Evolutionary conservation across 2,329 filamentous ascomycete species (phyloP).

Genomic region (Fusarium abutilonis): DNA sequence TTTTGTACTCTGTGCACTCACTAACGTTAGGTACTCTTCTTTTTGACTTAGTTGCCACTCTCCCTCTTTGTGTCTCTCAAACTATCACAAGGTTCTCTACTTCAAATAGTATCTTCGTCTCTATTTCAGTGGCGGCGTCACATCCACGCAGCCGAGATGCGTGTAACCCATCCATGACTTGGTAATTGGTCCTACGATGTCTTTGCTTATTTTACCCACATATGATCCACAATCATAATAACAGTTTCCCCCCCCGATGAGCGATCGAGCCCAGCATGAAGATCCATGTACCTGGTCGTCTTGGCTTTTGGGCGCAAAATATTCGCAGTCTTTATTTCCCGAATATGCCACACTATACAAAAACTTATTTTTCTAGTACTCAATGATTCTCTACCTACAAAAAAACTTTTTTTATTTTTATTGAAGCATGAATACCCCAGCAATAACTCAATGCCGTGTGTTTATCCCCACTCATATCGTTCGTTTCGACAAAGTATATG

Average conservation of each 20-base stretch:
- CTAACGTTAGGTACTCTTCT: background rate
- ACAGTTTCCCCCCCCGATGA: background rate
- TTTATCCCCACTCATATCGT: background rate
- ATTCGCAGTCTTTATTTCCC: too few species aligned
- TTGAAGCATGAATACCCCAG: slow-evolving; percentile 18
- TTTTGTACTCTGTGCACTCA: too few species aligned
- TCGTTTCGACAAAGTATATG: slow-evolving; percentile 25
- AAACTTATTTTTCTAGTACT: too few species aligned
- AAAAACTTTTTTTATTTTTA: too few species aligned
- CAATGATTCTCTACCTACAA: too few species aligned
- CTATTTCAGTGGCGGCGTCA: slow-evolving; percentile 4
- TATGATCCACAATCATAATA: slow-evolving; percentile 13
- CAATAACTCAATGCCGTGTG: slow-evolving; percentile 39
- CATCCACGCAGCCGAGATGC: background rate
- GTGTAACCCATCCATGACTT: slow-evolving; percentile 1
- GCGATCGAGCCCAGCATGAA: too few species aligned
- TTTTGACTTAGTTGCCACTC: background rate
- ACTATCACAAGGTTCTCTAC: background rate
- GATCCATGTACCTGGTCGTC: background rate
- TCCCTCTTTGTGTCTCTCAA: too few species aligned
- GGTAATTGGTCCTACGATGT: background rate
- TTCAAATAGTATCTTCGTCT: background rate
- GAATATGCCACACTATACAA: too few species aligned
- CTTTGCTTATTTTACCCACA: background rate
- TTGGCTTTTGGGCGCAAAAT: background rate